Conservation (phyloP, 73 alveolate genomes). For the Paramecium sonneborni region DNA sequence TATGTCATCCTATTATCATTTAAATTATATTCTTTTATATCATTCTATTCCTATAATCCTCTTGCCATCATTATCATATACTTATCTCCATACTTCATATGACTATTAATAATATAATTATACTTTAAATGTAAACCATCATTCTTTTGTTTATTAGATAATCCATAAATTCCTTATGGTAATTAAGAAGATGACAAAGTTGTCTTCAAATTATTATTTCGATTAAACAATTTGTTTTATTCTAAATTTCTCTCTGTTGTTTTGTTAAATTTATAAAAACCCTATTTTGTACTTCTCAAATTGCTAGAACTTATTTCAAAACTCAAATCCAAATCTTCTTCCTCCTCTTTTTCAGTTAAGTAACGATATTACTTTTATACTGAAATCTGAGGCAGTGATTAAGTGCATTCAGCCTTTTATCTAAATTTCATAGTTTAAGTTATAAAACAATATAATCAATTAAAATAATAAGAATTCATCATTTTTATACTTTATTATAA, state of each 20-base stretch:
- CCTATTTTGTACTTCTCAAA: neutral
- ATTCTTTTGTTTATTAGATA: too few relatives aligned
- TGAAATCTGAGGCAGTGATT: neutral
- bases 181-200: neutral
- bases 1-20: neutral
- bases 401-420: neutral
- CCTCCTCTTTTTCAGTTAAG: neutral
- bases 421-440: neutral
- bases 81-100: slow-evolving; percentile 34
- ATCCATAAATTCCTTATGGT: slow-evolving; percentile 2
- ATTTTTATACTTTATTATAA: neutral
- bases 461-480: neutral
- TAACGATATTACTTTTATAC: neutral
- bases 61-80: slow-evolving; percentile 3
- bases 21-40: neutral
- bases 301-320: neutral
- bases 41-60: neutral
- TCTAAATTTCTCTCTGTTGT: neutral
- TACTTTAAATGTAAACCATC: too few relatives aligned
- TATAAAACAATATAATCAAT: neutral
- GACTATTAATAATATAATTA: neutral
- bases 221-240: neutral
- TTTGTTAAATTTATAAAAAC: neutral
- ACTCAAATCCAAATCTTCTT: slow-evolving; percentile 10
- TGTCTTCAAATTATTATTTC: neutral